phyloP scores from a whole-genome alignment of 2,329 filamentous ascomycete species.

The Phyllosticta citrichinensis region DNA sequence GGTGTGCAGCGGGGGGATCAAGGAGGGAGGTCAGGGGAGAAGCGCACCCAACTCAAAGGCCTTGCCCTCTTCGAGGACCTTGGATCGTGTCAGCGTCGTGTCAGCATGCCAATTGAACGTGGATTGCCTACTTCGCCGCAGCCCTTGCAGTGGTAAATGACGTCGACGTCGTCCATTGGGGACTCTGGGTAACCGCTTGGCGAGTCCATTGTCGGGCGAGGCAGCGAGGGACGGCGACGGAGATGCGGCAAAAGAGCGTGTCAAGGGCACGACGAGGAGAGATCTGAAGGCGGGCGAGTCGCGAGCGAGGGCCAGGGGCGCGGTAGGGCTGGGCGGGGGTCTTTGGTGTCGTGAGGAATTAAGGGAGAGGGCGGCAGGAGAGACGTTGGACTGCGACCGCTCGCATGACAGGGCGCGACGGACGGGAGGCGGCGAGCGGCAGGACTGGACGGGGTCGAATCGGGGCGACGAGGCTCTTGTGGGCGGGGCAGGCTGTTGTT shows the following conservation, averaged over 20 bases:
- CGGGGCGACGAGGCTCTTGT: too few relatives aligned
- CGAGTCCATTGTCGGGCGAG: slow-evolving; percentile 39
- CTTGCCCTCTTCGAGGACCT: slow-evolving; percentile 98
- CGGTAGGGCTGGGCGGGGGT: slow-evolving; percentile 5
- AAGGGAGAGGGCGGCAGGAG: slow-evolving; percentile 1
- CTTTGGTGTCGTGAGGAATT: slow-evolving; percentile 1
- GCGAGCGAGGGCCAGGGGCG: background rate
- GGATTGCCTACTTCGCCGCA: slow-evolving; percentile 29
- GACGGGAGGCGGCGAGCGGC: background rate
- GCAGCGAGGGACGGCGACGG: slow-evolving; percentile 2
- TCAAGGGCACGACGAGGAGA: background rate
- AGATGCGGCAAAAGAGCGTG: background rate
- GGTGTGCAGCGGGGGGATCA: background rate
- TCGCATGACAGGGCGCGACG: slow-evolving; percentile 8
- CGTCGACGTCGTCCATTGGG: slow-evolving; percentile 28
- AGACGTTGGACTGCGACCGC: slow-evolving; percentile 4
- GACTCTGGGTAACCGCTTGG: slow-evolving; percentile 46
- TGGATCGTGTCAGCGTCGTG: slow-evolving; percentile 16
- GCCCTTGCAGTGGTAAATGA: slow-evolving; percentile 59
- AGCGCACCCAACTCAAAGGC: slow-evolving; percentile 83
- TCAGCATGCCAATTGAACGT: slow-evolving; percentile 8
- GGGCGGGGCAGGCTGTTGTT: too few relatives aligned
- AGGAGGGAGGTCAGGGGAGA: slow-evolving; percentile 10
- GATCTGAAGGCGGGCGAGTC: background rate
- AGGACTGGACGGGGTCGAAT: background rate